A percentile compares a stretch with the other conserved stretches of the same genome.
Conservation (phyloP, 192 early-diverging fungal genomes). For the Lunasporangiospora selenospora region DNA sequence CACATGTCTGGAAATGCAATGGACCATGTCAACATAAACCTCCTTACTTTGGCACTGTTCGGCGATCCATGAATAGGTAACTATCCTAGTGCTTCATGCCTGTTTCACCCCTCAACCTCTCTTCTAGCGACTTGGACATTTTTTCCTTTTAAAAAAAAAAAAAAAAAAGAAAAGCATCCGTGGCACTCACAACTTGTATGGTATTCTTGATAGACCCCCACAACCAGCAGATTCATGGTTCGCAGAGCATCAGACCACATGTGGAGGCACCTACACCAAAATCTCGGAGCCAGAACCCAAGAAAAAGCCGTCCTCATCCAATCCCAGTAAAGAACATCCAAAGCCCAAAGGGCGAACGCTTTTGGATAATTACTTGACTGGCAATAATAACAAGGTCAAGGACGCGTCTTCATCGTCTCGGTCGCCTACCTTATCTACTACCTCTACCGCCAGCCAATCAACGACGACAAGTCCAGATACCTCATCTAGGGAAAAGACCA, state of each 20-base stretch:
- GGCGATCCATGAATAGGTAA: slow-evolving; percentile 67
- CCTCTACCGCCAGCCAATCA: no score
- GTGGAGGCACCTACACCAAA: slow-evolving; percentile 72
- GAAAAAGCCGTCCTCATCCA: slow-evolving; percentile 30
- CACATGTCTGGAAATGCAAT: slow-evolving; percentile 72
- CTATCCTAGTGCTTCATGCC: no score
- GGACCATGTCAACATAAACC: slow-evolving; percentile 60
- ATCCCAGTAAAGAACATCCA: neutral
- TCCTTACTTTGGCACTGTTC: slow-evolving; percentile 66
- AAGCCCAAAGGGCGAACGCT: slow-evolving; percentile 2
- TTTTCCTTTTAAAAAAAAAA: neutral
- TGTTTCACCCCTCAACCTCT: no score
- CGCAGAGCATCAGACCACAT: slow-evolving; percentile 59
- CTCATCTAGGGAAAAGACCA: neutral
- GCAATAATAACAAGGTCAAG: neutral
- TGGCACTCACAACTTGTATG: neutral
- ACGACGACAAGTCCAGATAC: neutral
- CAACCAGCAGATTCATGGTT: slow-evolving; percentile 75
- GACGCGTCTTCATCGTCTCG: no score
- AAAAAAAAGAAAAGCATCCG: neutral
- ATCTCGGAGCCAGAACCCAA: slow-evolving; percentile 59
- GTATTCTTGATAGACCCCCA: slow-evolving; percentile 52
- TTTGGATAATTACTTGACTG: neutral
- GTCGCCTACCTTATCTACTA: no score
- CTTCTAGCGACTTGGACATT: no score